A percentile compares a stretch with the other conserved stretches of the same genome.
These are phyloP conservation scores for Fusarium albidum DNA, from an alignment of 2,329 filamentous ascomycete species.

Conservation along the genomic window DNA sequence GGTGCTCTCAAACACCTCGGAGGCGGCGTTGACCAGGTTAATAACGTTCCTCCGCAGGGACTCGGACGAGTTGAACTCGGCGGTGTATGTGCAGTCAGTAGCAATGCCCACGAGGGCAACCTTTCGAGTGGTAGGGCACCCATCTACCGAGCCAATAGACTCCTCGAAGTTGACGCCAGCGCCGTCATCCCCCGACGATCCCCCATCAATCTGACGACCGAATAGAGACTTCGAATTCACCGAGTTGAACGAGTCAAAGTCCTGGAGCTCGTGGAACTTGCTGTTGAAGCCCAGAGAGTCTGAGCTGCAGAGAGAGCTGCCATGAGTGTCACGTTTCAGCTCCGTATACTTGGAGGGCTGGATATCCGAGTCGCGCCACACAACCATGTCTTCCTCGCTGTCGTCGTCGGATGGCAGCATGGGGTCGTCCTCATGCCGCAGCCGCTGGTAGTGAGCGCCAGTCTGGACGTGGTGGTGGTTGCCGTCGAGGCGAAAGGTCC, in stretches of 20 bases:
- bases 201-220: conserved; percentile 76
- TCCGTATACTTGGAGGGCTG: conserved; percentile 57
- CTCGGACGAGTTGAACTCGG: conserved; percentile 71
- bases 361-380: conserved; percentile 93
- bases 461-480: conserved; percentile 90
- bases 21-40: conserved; percentile 83
- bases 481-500: conserved; percentile 81
- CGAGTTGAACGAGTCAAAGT: conserved; percentile 64
- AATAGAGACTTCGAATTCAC: conserved; percentile 73
- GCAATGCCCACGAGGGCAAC: conserved; percentile 92
- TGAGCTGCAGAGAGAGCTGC: conserved; percentile 69
- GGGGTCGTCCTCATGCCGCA: conserved; percentile 77
- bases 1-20: conserved; percentile 84
- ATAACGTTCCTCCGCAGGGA: conserved; percentile 78
- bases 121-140: conserved; percentile 89
- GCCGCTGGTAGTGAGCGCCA: conserved; percentile 75
- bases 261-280: conserved; percentile 61
- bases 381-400: conserved; percentile 80
- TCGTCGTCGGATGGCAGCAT: conserved; percentile 58
- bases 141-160: conserved; percentile 82
- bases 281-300: conserved; percentile 85
- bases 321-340: conserved; percentile 65
- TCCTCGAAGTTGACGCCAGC: conserved; percentile 75
- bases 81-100: conserved; percentile 90
- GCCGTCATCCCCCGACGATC: conserved; percentile 72